Conservation (phyloP, 495 filamentous ascomycete genomes). For the Tuber aestivum region DNA sequence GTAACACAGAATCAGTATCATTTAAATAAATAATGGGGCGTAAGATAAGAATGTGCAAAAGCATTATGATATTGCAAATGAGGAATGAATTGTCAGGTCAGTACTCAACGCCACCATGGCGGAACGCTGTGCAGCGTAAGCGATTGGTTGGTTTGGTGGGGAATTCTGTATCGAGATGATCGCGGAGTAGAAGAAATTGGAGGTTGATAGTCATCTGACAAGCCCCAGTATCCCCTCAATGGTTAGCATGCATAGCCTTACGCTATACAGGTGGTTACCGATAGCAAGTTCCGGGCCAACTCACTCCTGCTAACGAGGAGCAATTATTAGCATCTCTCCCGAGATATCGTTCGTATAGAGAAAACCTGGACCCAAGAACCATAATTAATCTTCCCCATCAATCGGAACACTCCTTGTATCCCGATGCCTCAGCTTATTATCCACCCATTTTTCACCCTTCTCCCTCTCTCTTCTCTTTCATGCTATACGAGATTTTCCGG, state of each 20-base stretch:
- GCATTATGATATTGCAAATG: neutral
- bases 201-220: neutral
- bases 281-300: neutral
- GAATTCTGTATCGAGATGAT: neutral
- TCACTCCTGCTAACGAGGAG: neutral
- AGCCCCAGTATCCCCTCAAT: neutral
- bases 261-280: neutral
- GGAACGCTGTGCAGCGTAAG: neutral
- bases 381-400: neutral
- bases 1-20: neutral
- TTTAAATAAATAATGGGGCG: neutral
- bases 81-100: neutral
- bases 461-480: neutral
- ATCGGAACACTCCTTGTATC: neutral
- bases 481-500: neutral
- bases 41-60: neutral
- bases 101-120: neutral
- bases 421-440: neutral
- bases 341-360: neutral
- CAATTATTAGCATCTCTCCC: neutral
- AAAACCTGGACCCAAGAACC: neutral
- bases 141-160: neutral
- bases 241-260: neutral
- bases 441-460: neutral
- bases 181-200: neutral